Conservation (phyloP, 257 asterid genomes). For the Jasminum sambac region DNA sequence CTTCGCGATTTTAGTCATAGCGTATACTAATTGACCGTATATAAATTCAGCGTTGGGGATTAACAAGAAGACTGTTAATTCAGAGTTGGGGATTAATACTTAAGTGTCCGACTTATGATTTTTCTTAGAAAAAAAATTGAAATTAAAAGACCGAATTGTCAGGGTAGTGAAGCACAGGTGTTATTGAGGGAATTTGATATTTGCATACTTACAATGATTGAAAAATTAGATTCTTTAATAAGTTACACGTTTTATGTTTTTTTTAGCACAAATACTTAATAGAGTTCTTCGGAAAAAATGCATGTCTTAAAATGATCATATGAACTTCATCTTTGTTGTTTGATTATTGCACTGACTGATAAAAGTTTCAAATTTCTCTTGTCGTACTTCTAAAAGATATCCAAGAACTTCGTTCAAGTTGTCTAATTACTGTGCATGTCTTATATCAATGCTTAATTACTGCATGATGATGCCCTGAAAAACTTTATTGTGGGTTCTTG, state of each 20-base stretch:
- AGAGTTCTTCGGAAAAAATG: neutral
- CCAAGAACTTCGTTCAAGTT: neutral
- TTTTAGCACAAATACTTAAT: neutral
- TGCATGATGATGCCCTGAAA: neutral
- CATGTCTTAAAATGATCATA: neutral
- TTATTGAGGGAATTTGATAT: constrained; percentile 4
- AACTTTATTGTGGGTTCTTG: neutral
- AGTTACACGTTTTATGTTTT: neutral
- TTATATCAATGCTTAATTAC: neutral
- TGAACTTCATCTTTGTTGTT: neutral
- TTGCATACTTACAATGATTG: neutral
- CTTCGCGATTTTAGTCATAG: neutral
- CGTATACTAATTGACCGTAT: neutral
- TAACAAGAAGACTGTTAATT: neutral
- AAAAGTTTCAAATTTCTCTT: neutral
- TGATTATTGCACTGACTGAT: neutral
- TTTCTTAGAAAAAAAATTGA: neutral
- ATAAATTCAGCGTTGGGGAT: neutral
- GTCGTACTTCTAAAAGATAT: neutral
- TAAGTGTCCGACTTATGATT: neutral
- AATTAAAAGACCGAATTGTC: neutral
- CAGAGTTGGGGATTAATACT: neutral
- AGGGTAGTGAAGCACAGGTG: neutral
- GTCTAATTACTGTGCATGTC: neutral
- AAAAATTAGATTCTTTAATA: neutral